These are phyloP conservation scores for Beauveria sp. DNA, from an alignment of 2,329 filamentous ascomycete genomes.

Conservation along the genomic window DNA sequence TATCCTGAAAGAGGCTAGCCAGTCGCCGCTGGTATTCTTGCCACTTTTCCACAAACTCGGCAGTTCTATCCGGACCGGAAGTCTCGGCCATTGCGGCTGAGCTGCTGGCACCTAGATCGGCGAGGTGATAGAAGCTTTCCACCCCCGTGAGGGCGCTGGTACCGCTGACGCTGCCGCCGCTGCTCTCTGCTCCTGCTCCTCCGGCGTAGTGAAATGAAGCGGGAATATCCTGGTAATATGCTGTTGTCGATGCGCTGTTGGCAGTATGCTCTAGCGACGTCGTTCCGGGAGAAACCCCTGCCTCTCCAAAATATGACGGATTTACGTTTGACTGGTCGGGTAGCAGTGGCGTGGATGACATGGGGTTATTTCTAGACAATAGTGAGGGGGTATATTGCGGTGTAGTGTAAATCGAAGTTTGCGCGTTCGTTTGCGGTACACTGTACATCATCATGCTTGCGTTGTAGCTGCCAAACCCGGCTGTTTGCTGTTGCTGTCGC, in stretches of 20 bases:
- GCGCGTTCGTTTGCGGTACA: constrained; percentile 55
- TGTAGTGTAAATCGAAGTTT: constrained; percentile 65
- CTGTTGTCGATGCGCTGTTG: background rate
- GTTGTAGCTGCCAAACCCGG: constrained; percentile 51
- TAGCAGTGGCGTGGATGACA: background rate
- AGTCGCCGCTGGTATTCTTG: constrained; percentile 55
- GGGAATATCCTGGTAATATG: constrained; percentile 49
- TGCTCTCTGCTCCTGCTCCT: background rate
- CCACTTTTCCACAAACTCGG: constrained; percentile 61
- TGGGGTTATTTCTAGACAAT: background rate
- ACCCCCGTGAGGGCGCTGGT: background rate
- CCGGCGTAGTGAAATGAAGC: background rate
- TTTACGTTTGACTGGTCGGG: background rate
- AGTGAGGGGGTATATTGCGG: constrained; percentile 37
- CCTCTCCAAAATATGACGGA: background rate
- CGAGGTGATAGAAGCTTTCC: constrained; percentile 1
- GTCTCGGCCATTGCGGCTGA: constrained; percentile 36
- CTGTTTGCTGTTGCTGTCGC: constrained; percentile 39
- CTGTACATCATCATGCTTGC: constrained; percentile 70
- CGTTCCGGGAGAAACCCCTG: background rate
- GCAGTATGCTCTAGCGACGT: background rate
- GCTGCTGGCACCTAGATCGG: background rate
- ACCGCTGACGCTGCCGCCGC: background rate
- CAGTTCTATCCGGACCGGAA: constrained; percentile 48
- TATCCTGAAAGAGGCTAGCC: constrained; percentile 62